A percentile compares a stretch with the other conserved stretches of the same genome.
These are phyloP conservation scores for Saccharomycopsis capsularis DNA, from an alignment of 805 yeast species.

Conservation along the genomic window DNA sequence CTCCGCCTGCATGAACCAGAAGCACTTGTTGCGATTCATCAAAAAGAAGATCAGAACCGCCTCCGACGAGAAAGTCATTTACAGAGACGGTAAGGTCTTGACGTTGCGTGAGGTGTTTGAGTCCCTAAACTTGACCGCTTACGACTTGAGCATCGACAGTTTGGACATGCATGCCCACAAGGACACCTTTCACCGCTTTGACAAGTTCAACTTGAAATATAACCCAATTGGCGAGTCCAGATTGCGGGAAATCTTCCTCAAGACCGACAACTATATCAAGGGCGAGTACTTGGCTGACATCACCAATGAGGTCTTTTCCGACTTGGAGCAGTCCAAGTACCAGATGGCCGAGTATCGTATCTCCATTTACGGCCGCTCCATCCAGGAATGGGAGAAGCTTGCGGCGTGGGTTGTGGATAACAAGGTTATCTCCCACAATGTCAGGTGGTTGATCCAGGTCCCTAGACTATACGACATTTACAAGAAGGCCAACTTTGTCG, in stretches of 20 bases:
- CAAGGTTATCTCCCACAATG: constrained; percentile 85
- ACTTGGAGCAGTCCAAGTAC: constrained; percentile 89
- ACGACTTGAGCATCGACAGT: constrained; percentile 92
- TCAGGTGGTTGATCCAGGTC: constrained; percentile 93
- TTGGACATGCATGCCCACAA: constrained; percentile 99
- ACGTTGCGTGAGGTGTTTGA: constrained; percentile 84
- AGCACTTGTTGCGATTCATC: constrained; percentile 88
- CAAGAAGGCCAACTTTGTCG: constrained; percentile 64
- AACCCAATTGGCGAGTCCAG: constrained; percentile 98
- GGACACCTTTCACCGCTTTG: constrained; percentile 96
- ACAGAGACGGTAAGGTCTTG: constrained; percentile 84
- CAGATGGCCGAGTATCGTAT: constrained; percentile 97
- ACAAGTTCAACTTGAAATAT: constrained; percentile 92
- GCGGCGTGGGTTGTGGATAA: constrained; percentile 95
- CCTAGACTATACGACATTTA: constrained; percentile 91
- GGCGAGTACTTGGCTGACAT: constrained; percentile 91
- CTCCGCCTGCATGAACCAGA: constrained; percentile 98
- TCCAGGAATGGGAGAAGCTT: constrained; percentile 90
- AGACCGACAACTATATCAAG: constrained; percentile 86
- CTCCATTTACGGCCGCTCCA: constrained; percentile 84
- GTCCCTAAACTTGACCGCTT: constrained; percentile 85
- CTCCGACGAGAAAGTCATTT: constrained; percentile 85
- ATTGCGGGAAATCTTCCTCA: constrained; percentile 88
- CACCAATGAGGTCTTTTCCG: constrained; percentile 89
- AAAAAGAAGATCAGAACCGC: constrained; percentile 85